Evolutionary conservation across 225 moss, liverwort and hornwort species (phyloP).

Genomic region (Physcomitrium patens): DNA sequence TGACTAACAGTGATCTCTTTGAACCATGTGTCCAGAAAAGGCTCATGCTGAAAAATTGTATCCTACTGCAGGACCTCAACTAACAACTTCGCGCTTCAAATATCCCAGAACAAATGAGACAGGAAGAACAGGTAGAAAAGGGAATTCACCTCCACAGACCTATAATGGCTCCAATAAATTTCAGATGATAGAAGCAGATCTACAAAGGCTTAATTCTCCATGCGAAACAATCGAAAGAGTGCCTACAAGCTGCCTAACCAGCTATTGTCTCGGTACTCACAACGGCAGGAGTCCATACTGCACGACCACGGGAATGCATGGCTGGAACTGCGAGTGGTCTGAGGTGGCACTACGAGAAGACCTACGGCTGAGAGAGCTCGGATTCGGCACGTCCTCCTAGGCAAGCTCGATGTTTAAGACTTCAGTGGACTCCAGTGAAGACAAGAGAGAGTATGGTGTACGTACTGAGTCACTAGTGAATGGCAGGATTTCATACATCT

Average conservation of each 20-base stretch:
- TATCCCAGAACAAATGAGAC: not conserved
- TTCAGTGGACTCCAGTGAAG: slow-evolving; percentile 3
- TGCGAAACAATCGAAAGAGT: not conserved
- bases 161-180: slow-evolving; percentile 8
- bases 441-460: not conserved
- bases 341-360: not conserved
- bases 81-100: not conserved
- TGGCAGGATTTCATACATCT: slow-evolving; percentile 8
- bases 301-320: slow-evolving; percentile 12
- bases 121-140: not conserved
- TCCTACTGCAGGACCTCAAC: slow-evolving; percentile 7
- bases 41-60: not conserved
- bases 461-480: slow-evolving; percentile 3
- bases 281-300: slow-evolving; percentile 20
- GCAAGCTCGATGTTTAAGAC: slow-evolving; percentile 24
- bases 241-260: slow-evolving; percentile 8
- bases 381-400: slow-evolving; percentile 4
- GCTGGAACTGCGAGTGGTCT: not conserved
- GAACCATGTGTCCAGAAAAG: slow-evolving; percentile 1
- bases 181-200: slow-evolving; percentile 15
- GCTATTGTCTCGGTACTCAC: slow-evolving; percentile 20
- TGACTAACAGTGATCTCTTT: slow-evolving; percentile 21
- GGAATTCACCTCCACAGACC: slow-evolving; percentile 10
- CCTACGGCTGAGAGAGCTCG: not conserved
- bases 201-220: slow-evolving; percentile 5